Base-by-base conservation (phyloP, 228 moss, liverwort and hornwort species). In the Sphagnum magellanicum region DNA sequence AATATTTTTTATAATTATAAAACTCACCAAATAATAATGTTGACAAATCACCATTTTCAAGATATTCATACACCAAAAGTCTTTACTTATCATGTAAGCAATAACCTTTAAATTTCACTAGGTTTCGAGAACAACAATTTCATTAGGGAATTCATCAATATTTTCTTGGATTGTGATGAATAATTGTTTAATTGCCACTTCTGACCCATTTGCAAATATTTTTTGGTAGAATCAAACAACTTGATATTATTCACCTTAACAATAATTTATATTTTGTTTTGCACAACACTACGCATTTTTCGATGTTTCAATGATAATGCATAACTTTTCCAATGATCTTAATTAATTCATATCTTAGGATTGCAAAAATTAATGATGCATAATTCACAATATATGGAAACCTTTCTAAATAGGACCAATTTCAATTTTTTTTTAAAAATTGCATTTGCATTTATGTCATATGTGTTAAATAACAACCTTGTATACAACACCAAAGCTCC, bases 61-160 rank as follows among this genome's bases (percentile, higher is more conserved):
- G 73, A 68, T 70, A 90, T 67, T 90, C 88, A 61, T 90, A 87
- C 5, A 90, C 88, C 6, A 90, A 78, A 49, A 90, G 73, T 61
- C 88, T 77, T 67, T 88, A 80, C 63, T 85, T 79, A 61, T 79
- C 77, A 14, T 83, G 77, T 63, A 0, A 17, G 0, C 17, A 17
- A 90, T 87, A 90, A 16, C 90, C 90, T 83, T 81, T 87, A 69
- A 87, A 71, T 81, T 90, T 90, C 67, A 90, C 90, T 50, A 90
- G 84, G 68, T 90, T 87, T 49, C 87, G 47, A 90, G 84, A 6
- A 87, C 63, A 77, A 87, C 80, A 53, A 90, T 81, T 77, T 90
- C 90, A 50, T 90, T 90, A 46, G 86, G 78, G 69, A 90, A 88
- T 49, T 79, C 78, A 69, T 79, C 77, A 66, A 85, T 79, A 59